Conservation (phyloP, 371 early-diverging fungal species). For the Mucor ambiguus region DNA sequence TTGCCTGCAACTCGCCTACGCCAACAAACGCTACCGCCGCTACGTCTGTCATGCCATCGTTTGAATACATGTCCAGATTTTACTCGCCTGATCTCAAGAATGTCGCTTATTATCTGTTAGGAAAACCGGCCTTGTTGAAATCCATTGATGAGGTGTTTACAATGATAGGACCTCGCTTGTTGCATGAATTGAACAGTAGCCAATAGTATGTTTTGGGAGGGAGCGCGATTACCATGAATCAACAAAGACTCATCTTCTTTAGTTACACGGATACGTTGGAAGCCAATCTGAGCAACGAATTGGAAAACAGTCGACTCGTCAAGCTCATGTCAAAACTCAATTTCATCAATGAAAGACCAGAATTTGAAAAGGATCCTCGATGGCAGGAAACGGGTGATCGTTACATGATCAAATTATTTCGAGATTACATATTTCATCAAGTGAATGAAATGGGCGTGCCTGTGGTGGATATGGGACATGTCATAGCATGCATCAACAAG, state of each 20-base stretch:
- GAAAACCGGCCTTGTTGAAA: conserved; percentile 75
- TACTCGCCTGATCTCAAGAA: conserved; percentile 83
- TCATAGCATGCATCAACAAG: conserved; percentile 94
- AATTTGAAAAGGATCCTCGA: conserved; percentile 87
- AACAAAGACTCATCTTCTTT: too few relatives aligned
- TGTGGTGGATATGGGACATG: conserved; percentile 90
- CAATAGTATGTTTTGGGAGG: conserved; percentile 58
- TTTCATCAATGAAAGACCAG: conserved; percentile 94
- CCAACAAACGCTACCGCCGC: conserved; percentile 46
- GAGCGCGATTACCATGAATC: too few relatives aligned
- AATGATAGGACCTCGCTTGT: conserved; percentile 77
- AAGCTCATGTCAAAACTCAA: conserved; percentile 86
- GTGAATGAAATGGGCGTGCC: conserved; percentile 88
- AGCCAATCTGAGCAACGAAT: conserved; percentile 74
- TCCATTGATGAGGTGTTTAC: conserved; percentile 83
- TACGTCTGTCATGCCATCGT: conserved; percentile 70
- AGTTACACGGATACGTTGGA: conserved; percentile 82
- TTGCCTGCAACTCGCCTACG: conserved; percentile 70
- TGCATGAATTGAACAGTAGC: conserved; percentile 75
- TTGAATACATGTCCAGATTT: conserved; percentile 73
- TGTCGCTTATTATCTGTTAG: conserved; percentile 78
- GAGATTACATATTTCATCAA: conserved; percentile 97
- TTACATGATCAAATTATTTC: conserved; percentile 93
- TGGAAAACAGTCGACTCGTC: conserved; percentile 89
- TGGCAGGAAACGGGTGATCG: conserved; percentile 98